Conservation (phyloP, 306 rosid genomes). For the Sesbania bispinosa region DNA sequence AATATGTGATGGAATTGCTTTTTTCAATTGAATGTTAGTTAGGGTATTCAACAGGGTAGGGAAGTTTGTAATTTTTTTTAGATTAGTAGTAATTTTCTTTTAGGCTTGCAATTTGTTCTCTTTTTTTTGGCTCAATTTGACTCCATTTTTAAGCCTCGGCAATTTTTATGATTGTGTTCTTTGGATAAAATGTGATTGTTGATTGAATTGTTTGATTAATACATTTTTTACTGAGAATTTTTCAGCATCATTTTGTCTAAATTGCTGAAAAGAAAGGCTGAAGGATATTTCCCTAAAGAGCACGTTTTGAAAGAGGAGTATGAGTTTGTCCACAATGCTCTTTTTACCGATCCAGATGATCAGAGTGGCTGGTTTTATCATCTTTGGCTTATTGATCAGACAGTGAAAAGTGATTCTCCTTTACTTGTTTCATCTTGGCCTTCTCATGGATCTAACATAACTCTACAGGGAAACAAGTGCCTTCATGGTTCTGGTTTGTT, state of each 20-base stretch:
- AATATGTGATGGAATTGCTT: conserved; percentile 3
- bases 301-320: conserved; percentile 59
- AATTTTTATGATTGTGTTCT: conserved; percentile 17
- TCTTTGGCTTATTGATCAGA: conserved; percentile 95
- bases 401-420: conserved; percentile 64
- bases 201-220: conserved; percentile 4
- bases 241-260: conserved; percentile 67
- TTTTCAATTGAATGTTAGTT: background rate
- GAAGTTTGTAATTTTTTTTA: background rate
- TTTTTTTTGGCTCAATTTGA: background rate
- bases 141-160: background rate
- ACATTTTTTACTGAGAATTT: conserved; percentile 28
- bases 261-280: conserved; percentile 60
- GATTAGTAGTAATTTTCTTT: background rate
- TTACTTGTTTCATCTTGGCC: conserved; percentile 83
- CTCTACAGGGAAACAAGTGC: conserved; percentile 30
- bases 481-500: conserved; percentile 33
- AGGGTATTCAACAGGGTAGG: background rate
- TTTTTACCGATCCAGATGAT: conserved; percentile 86
- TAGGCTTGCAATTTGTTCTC: background rate
- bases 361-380: conserved; percentile 99
- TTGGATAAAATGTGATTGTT: conserved; percentile 9
- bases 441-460: conserved; percentile 49
- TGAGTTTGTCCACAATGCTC: conserved; percentile 67
- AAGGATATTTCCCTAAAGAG: conserved; percentile 62